Evolutionary conservation across 257 asterid genomes (phyloP).

Genomic region (Penstemon newberryi): DNA sequence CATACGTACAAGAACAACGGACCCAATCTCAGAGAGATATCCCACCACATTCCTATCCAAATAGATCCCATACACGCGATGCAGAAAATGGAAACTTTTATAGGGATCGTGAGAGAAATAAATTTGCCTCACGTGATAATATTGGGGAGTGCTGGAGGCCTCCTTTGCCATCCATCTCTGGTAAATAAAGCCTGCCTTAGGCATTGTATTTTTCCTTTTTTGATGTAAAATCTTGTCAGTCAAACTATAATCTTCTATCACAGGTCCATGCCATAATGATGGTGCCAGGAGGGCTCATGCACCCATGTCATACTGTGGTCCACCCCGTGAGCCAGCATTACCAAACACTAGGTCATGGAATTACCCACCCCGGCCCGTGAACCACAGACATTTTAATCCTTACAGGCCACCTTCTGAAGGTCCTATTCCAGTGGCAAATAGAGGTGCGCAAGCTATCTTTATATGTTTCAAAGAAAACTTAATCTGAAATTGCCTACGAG

Average conservation of each 20-base stretch:
- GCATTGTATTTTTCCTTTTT: not conserved
- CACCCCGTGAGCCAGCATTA: slow-evolving; percentile 55
- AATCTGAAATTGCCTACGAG: not conserved
- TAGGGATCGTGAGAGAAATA: slow-evolving; percentile 59
- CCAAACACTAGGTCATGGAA: slow-evolving; percentile 58
- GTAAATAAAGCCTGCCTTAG: slow-evolving; percentile 31
- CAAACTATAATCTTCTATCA: slow-evolving; percentile 13
- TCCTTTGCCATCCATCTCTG: slow-evolving; percentile 57
- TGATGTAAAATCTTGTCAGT: slow-evolving; percentile 10
- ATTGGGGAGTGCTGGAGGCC: slow-evolving; percentile 74
- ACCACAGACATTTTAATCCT: slow-evolving; percentile 55
- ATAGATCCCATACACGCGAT: slow-evolving; percentile 56
- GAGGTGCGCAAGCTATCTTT: slow-evolving; percentile 53
- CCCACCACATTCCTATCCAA: slow-evolving; percentile 52
- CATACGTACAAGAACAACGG: slow-evolving; percentile 72
- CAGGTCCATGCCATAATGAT: slow-evolving; percentile 78
- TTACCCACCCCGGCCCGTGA: slow-evolving; percentile 58
- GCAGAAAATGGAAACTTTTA: slow-evolving; percentile 56
- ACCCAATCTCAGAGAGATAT: slow-evolving; percentile 55
- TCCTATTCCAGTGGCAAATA: slow-evolving; percentile 64
- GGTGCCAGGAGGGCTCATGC: slow-evolving; percentile 53
- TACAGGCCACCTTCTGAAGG: slow-evolving; percentile 71
- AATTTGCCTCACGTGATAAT: slow-evolving; percentile 42
- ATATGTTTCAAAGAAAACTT: slow-evolving; percentile 8
- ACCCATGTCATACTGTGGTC: slow-evolving; percentile 54